Evolutionary conservation across 1,139 yeast genomes (phyloP).

Genomic region (Nakaseomyces sp.): DNA sequence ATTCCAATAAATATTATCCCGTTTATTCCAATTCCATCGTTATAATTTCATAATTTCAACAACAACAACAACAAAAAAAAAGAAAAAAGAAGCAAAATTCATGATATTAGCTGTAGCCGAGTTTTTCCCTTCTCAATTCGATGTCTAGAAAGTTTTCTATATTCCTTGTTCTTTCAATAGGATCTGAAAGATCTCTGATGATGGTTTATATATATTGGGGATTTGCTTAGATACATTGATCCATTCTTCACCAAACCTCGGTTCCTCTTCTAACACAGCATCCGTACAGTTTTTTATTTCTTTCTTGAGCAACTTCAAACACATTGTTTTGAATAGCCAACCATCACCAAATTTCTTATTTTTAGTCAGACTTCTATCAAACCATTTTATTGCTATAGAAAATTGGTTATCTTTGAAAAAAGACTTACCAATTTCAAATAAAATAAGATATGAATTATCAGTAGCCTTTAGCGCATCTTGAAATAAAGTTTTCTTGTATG

Average conservation of each 20-base stretch:
- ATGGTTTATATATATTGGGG: constrained; percentile 13
- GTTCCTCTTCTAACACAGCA: constrained; percentile 39
- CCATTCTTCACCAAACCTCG: constrained; percentile 57
- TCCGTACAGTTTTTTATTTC: constrained; percentile 29
- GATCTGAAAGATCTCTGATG: constrained; percentile 13
- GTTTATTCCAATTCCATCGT: background rate
- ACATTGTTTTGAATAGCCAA: constrained; percentile 64
- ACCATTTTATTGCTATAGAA: constrained; percentile 64
- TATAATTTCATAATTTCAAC: too few species aligned
- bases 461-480: constrained; percentile 67
- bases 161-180: background rate
- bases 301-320: constrained; percentile 30
- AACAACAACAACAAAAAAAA: background rate
- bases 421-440: constrained; percentile 56
- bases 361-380: constrained; percentile 55
- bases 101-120: background rate
- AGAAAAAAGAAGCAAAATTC: background rate
- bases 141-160: too few species aligned
- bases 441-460: constrained; percentile 48
- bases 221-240: constrained; percentile 37
- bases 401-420: constrained; percentile 64
- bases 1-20: background rate
- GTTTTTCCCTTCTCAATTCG: too few species aligned
- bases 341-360: constrained; percentile 60
- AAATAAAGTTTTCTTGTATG: constrained; percentile 50